These are phyloP conservation scores for Hemisphaericaspora nanyangensis DNA, from an alignment of 805 yeast genomes.

Conservation along the genomic window DNA sequence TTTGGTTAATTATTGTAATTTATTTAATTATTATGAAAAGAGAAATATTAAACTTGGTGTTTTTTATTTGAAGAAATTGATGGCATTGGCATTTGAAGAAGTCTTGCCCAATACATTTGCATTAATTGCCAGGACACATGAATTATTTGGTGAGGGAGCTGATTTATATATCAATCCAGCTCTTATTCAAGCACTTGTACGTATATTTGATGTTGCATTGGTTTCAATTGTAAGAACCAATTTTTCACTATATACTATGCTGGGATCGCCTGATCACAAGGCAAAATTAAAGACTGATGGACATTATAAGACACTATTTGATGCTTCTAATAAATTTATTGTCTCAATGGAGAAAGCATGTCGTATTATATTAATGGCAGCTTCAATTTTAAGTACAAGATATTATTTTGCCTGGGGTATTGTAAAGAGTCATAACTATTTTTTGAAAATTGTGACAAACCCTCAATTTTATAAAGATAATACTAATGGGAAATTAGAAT, in stretches of 20 bases:
- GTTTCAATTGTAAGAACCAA: constrained; percentile 21
- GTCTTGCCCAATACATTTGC: constrained; percentile 30
- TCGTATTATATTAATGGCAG: constrained; percentile 13
- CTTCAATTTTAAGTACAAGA: constrained; percentile 44
- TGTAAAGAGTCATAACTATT: constrained; percentile 49
- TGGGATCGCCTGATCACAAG: constrained; percentile 6
- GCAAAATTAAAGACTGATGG: constrained; percentile 4
- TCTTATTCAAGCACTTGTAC: constrained; percentile 22
- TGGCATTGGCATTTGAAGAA: constrained; percentile 22
- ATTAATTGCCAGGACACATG: constrained; percentile 25
- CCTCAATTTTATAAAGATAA: constrained; percentile 18
- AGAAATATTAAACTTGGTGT: constrained; percentile 25
- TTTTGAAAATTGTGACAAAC: constrained; percentile 32
- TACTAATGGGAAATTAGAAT: constrained; percentile 2
- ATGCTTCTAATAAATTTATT: constrained; percentile 7
- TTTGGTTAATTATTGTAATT: constrained; percentile 25
- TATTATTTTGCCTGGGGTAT: constrained; percentile 70
- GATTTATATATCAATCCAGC: constrained; percentile 41
- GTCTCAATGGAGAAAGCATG: constrained; percentile 9
- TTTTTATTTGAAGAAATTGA: constrained; percentile 28
- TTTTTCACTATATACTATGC: constrained; percentile 11
- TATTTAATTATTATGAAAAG: constrained; percentile 39
- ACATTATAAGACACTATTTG: constrained; percentile 6
- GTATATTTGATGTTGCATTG: constrained; percentile 22
- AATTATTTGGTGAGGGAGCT: constrained; percentile 41